A percentile compares a stretch with the other conserved stretches of the same genome.
These are phyloP conservation scores for Azolla pinnata DNA, from an alignment of 75 land plant species.

Conservation along the genomic window DNA sequence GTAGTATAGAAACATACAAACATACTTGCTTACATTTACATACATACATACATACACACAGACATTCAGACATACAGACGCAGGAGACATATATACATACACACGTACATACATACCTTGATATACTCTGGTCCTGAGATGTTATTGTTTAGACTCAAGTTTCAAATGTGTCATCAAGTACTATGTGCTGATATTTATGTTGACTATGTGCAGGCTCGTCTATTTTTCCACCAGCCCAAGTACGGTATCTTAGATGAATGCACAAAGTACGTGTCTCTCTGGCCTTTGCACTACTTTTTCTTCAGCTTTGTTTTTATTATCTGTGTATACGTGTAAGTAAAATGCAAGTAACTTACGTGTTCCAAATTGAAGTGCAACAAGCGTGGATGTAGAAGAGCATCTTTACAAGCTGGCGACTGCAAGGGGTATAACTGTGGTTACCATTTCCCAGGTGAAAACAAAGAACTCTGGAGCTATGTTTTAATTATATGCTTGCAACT, in stretches of 20 bases:
- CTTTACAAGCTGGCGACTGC: slow-evolving; percentile 72
- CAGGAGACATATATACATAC: no score
- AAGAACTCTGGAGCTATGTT: no score
- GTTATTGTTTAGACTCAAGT: no score
- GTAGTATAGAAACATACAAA: no score
- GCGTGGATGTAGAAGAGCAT: slow-evolving; percentile 95
- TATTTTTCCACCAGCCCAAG: slow-evolving; percentile 88
- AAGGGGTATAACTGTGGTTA: slow-evolving; percentile 80
- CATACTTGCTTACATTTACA: no score
- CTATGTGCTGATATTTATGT: not conserved
- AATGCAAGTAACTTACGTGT: not conserved
- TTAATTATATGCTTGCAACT: no score
- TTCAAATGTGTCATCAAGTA: no score
- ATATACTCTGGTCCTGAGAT: no score
- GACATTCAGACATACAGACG: no score
- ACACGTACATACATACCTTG: no score
- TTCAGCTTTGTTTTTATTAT: not conserved
- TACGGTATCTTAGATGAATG: slow-evolving; percentile 97
- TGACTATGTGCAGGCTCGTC: slow-evolving; percentile 54
- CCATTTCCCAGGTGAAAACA: slow-evolving; percentile 68
- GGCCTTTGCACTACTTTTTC: not conserved
- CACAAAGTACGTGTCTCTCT: slow-evolving; percentile 70
- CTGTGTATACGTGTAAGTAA: no score
- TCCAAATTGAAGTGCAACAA: slow-evolving; percentile 66
- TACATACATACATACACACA: no score